Evolutionary conservation across 2,329 filamentous ascomycete species (phyloP).

Genomic region (Hymenoscyphus fructigenus): DNA sequence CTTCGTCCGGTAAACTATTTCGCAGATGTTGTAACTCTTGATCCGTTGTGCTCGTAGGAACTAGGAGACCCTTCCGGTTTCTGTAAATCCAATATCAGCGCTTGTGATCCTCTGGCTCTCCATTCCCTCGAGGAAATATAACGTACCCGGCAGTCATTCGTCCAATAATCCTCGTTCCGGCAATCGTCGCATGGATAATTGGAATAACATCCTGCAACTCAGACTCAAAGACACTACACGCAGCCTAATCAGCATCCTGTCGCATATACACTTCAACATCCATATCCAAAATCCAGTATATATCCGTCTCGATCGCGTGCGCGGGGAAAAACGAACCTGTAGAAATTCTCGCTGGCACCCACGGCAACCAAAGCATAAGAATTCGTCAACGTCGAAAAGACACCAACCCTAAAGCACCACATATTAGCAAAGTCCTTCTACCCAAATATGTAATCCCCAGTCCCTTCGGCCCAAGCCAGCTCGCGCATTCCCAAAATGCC

Average conservation of each 20-base stretch:
- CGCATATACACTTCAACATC: not conserved
- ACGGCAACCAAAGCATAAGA: slow-evolving; percentile 93
- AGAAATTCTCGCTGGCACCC: slow-evolving; percentile 97
- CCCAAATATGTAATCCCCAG: not conserved
- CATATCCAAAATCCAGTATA: not conserved
- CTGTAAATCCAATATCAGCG: slow-evolving; percentile 42
- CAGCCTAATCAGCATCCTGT: slow-evolving; percentile 15
- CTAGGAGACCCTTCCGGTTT: slow-evolving; percentile 94
- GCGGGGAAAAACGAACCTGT: slow-evolving; percentile 59
- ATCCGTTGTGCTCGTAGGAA: slow-evolving; percentile 93
- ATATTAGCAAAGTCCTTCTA: slow-evolving; percentile 8
- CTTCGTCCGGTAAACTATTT: slow-evolving; percentile 86
- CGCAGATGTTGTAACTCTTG: slow-evolving; percentile 97
- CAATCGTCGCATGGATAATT: slow-evolving; percentile 94
- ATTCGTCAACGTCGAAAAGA: slow-evolving; percentile 96
- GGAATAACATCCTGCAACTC: slow-evolving; percentile 97
- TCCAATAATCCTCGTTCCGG: slow-evolving; percentile 93
- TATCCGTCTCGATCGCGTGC: too few species aligned
- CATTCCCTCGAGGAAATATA: not conserved
- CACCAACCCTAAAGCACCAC: slow-evolving; percentile 71
- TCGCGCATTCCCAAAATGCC: not conserved
- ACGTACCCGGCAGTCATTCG: slow-evolving; percentile 86
- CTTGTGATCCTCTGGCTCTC: not conserved
- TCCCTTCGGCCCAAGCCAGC: not conserved
- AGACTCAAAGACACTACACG: slow-evolving; percentile 82